Evolutionary conservation across 106 monocot species (phyloP).

Genomic region (Phalaenopsis aphrodite): DNA sequence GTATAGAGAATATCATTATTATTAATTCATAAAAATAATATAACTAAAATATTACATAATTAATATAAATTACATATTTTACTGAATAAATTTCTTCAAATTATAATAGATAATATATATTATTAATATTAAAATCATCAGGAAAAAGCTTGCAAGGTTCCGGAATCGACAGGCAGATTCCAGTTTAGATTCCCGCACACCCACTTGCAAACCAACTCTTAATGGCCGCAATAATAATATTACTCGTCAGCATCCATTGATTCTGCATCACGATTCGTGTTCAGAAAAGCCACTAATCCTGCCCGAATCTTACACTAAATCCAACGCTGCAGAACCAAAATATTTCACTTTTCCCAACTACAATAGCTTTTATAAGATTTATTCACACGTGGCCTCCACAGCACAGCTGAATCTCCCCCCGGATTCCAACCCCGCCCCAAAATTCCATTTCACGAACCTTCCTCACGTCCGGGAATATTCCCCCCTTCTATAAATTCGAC

Average conservation of each 20-base stretch:
- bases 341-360: not conserved
- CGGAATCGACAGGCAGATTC: not conserved
- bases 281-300: no score
- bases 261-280: no score
- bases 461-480: conserved; percentile 7
- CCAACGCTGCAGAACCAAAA: not conserved
- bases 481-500: not conserved
- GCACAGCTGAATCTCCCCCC: not conserved
- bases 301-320: not conserved
- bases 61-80: no score
- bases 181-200: not conserved
- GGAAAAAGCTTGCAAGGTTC: not conserved
- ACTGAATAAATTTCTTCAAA: no score
- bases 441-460: not conserved
- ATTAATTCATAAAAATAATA: no score
- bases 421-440: not conserved
- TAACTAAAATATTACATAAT: no score
- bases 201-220: not conserved
- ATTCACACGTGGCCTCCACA: not conserved
- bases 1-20: no score
- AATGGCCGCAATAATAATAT: no score
- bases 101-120: no score
- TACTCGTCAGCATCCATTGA: no score
- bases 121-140: no score
- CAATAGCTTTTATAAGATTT: not conserved